A percentile compares a stretch with the other conserved stretches of the same genome.
These are phyloP conservation scores for Davidsoniella neocaledoniae DNA, from an alignment of 2,329 filamentous ascomycete species.

Conservation along the genomic window DNA sequence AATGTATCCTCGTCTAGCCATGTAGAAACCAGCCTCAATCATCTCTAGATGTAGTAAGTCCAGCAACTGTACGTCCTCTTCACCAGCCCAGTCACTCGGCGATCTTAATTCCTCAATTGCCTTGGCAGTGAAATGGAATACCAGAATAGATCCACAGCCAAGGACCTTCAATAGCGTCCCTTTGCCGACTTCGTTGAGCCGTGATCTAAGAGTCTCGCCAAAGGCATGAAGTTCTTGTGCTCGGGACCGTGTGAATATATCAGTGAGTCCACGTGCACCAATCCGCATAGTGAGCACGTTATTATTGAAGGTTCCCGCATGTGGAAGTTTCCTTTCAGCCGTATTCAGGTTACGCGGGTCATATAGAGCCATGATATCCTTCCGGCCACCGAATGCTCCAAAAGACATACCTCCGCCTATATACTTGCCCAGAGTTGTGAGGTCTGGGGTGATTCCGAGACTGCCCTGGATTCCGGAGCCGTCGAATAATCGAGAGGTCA, in stretches of 20 bases:
- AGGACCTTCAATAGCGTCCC: constrained; percentile 24
- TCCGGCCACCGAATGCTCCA: constrained; percentile 46
- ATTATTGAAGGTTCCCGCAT: constrained; percentile 54
- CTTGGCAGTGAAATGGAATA: constrained; percentile 22
- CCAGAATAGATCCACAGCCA: constrained; percentile 22
- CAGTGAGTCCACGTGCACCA: constrained; percentile 18
- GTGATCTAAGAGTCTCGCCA: constrained; percentile 19
- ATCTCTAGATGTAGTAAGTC: constrained; percentile 31
- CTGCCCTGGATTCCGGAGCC: constrained; percentile 30
- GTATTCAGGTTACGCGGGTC: constrained; percentile 25
- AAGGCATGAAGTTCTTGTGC: constrained; percentile 19
- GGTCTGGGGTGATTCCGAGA: constrained; percentile 34
- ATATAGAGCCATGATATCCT: constrained; percentile 41
- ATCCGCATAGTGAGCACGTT: constrained; percentile 38
- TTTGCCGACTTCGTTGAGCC: constrained; percentile 18
- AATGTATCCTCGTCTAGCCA: constrained; percentile 25
- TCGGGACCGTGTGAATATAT: constrained; percentile 21
- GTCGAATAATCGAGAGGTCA: constrained; percentile 41
- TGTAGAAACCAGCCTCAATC: constrained; percentile 27
- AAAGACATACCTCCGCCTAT: constrained; percentile 50
- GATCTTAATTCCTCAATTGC: constrained; percentile 19
- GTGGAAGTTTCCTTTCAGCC: constrained; percentile 23
- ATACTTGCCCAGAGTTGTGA: constrained; percentile 50
- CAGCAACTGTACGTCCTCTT: constrained; percentile 16
- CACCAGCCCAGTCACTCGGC: constrained; percentile 3